A percentile compares a stretch with the other conserved stretches of the same genome.
Conservation (phyloP, 2,329 filamentous ascomycete species). For the Podosphaera aphanis region DNA sequence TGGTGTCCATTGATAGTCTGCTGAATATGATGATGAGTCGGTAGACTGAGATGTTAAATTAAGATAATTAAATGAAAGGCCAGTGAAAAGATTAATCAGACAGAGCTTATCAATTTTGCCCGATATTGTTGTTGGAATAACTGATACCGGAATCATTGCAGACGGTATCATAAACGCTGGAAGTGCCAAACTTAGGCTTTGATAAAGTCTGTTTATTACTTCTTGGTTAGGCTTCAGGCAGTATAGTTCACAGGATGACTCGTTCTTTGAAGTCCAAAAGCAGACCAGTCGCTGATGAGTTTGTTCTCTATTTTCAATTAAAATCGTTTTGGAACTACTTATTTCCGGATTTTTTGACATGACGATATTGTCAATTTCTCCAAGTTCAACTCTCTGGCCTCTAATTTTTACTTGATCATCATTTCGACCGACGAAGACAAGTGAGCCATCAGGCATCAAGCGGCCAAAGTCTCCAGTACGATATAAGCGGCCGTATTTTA, state of each 20-base stretch:
- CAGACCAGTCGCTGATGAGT: constrained; percentile 33
- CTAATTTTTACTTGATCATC: constrained; percentile 68
- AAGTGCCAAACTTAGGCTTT: constrained; percentile 29
- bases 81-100: constrained; percentile 25
- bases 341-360: constrained; percentile 21
- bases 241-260: constrained; percentile 2
- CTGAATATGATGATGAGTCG: constrained; percentile 2
- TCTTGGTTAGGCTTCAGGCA: constrained; percentile 18
- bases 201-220: constrained; percentile 26
- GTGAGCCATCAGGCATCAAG: constrained; percentile 51
- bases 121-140: constrained; percentile 47
- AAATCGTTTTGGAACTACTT: constrained; percentile 38
- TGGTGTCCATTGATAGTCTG: constrained; percentile 22
- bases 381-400: constrained; percentile 57
- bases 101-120: constrained; percentile 46
- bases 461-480: constrained; percentile 64
- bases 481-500: constrained; percentile 49
- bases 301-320: constrained; percentile 22
- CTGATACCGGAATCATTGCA: constrained; percentile 43
- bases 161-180: constrained; percentile 63
- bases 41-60: constrained; percentile 12
- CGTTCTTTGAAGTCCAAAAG: constrained; percentile 36
- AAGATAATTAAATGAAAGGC: constrained; percentile 24
- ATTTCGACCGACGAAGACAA: constrained; percentile 48
- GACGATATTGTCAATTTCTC: constrained; percentile 44